Percentiles rank a stretch among this genome's conserved stretches.
These are phyloP conservation scores for Tetradesmus obliquus DNA, from an alignment of 139 green algal genomes.

Conservation along the genomic window DNA sequence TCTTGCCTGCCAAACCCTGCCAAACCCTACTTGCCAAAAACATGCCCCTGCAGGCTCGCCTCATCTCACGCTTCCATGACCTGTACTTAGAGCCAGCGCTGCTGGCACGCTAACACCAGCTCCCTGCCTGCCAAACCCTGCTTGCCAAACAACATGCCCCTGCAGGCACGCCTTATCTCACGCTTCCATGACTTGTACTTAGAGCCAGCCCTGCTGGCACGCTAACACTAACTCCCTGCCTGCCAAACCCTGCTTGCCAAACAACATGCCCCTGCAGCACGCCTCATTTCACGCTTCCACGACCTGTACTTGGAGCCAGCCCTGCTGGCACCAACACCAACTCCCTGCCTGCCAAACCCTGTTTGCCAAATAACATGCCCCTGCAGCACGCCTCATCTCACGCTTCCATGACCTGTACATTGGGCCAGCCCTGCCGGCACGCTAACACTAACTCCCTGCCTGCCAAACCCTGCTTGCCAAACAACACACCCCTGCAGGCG, in stretches of 20 bases:
- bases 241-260: background rate
- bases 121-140: no score
- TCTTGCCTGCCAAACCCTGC: no score
- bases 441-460: no score
- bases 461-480: background rate
- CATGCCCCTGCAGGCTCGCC: slow-evolving; percentile 20
- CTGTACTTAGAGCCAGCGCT: slow-evolving; percentile 54
- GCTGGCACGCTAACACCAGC: no score
- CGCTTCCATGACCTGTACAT: slow-evolving; percentile 54
- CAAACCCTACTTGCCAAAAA: background rate
- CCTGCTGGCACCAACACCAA: no score
- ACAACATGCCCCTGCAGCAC: background rate
- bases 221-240: no score
- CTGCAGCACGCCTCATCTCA: slow-evolving; percentile 46
- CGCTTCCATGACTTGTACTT: slow-evolving; percentile 54
- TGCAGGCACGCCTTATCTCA: slow-evolving; percentile 48
- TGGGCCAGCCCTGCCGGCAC: no score
- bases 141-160: background rate
- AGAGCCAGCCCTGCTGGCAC: no score
- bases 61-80: slow-evolving; percentile 53
- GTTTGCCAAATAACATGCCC: background rate
- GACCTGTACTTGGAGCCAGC: slow-evolving; percentile 57
- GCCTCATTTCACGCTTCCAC: slow-evolving; percentile 50
- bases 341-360: no score
- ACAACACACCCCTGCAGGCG: background rate